phyloP scores from a whole-genome alignment of 2,329 filamentous ascomycete species.

The Pseudogymnoascus sp. region DNA sequence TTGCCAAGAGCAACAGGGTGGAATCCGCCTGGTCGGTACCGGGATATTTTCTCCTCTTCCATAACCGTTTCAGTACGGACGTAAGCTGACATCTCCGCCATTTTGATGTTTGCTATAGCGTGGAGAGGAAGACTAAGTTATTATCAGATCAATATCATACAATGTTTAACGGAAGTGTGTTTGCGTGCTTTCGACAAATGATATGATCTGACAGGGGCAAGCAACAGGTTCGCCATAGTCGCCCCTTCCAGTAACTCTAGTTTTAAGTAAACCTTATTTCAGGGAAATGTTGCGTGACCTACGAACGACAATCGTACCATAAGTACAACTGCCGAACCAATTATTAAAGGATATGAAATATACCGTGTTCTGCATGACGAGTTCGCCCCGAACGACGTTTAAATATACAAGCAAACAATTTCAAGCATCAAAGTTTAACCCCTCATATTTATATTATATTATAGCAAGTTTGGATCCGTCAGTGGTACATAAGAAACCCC shows the following conservation, averaged over 20 bases:
- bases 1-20: constrained; percentile 24
- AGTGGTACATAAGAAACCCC: constrained; percentile 72
- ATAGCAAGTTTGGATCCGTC: constrained; percentile 48
- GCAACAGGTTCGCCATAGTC: background rate
- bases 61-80: background rate
- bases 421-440: background rate
- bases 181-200: background rate
- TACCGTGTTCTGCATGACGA: background rate
- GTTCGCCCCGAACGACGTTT: too few relatives aligned
- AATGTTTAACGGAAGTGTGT: background rate
- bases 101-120: background rate
- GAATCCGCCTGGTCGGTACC: constrained; percentile 17
- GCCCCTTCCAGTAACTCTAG: background rate
- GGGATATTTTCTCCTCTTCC: background rate
- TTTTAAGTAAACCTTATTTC: background rate
- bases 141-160: background rate
- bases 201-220: background rate
- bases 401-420: background rate
- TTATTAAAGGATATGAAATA: background rate
- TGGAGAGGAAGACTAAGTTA: background rate
- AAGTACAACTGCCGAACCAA: background rate
- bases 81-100: background rate
- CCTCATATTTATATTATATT: background rate
- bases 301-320: background rate
- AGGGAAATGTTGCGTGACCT: background rate